A percentile compares a stretch with the other conserved stretches of the same genome.
Evolutionary conservation across 495 filamentous ascomycete species (phyloP).

Genomic region (Peziza echinospora): DNA sequence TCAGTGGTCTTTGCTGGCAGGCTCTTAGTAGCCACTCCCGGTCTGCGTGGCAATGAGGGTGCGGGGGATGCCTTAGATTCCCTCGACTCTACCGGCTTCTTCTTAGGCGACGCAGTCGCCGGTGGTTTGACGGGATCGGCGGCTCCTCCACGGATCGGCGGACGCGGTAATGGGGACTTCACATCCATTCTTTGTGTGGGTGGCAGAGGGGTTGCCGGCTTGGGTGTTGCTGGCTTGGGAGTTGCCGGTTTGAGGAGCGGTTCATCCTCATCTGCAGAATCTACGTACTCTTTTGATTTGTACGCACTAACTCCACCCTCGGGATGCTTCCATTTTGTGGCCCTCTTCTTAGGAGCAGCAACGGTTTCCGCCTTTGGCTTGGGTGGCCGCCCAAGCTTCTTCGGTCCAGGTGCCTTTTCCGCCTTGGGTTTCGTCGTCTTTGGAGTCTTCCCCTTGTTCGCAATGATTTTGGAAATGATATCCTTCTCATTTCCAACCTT

Average conservation of each 20-base stretch:
- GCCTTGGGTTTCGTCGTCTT: slow-evolving; percentile 21
- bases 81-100: slow-evolving; percentile 4
- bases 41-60: too few relatives aligned
- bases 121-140: slow-evolving; percentile 12
- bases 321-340: slow-evolving; percentile 2
- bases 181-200: too few relatives aligned
- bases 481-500: slow-evolving; percentile 28
- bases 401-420: background rate
- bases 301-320: slow-evolving; percentile 22
- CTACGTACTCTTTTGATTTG: slow-evolving; percentile 44
- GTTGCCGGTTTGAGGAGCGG: slow-evolving; percentile 18
- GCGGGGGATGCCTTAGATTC: slow-evolving; percentile 14
- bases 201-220: too few relatives aligned
- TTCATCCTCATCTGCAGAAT: slow-evolving; percentile 35
- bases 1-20: background rate
- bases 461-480: slow-evolving; percentile 17
- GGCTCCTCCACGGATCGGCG: too few relatives aligned
- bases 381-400: slow-evolving; percentile 13
- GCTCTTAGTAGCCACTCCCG: background rate
- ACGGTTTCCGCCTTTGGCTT: slow-evolving; percentile 10
- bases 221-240: slow-evolving; percentile 15
- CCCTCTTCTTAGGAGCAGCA: slow-evolving; percentile 2
- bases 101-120: slow-evolving; percentile 2
- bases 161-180: too few relatives aligned
- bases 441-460: slow-evolving; percentile 22